Evolutionary conservation across 768 basidiomycete genomes (phyloP), one percentile per base, ranked within the genome.

Genomic region (Mycena floridula): DNA sequence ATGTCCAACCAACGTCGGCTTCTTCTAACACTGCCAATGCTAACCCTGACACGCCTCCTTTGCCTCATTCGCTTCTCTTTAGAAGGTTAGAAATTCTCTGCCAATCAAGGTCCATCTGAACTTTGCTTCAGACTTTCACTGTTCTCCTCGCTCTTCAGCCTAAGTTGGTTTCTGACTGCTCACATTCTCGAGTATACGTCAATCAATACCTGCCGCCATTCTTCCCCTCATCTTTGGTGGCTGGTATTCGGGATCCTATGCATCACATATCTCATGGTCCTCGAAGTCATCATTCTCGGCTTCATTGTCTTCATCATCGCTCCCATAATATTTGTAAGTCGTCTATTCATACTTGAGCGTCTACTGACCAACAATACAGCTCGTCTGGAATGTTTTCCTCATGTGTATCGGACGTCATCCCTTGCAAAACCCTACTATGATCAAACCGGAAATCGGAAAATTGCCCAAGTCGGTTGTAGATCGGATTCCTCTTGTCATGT

Each of bases 151-250:
- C 60, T 88, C 46, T 58, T 87, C 45, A 85, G 84, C n/a, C 57
- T 91, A 7, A 79, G 74, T 44, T 92, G 90, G 86, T 91, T 91
- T 54, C 59, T 91, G 22, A 82, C 80, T 15, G 85, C 88, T 9
- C 85, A 92, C 56, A 81, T 89, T 23, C 66, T 91, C 44, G 74
- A 81, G 49, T 91, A 89, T 55, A 85, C 85, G 13, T 85, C 88
- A 7, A 66, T 87, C 23, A 69, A 81, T 50, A 76, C 81, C 13
- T 92, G 89, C 46, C 82, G 89, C 16, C 63, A 70, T 46, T 68
- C 83, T 0, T 76, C 89, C 11, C 89, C 89, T 7, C 84, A 89
- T 51, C 65, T 91, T 25, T 92, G 89, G 89, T 92, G 87, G 86
- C 76, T 90, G 37, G 79, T 77, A 18, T 89, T 92, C 58, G 82